Evolutionary conservation across 495 filamentous ascomycete genomes (phyloP).

Genomic region (Trichoderma reesei): DNA sequence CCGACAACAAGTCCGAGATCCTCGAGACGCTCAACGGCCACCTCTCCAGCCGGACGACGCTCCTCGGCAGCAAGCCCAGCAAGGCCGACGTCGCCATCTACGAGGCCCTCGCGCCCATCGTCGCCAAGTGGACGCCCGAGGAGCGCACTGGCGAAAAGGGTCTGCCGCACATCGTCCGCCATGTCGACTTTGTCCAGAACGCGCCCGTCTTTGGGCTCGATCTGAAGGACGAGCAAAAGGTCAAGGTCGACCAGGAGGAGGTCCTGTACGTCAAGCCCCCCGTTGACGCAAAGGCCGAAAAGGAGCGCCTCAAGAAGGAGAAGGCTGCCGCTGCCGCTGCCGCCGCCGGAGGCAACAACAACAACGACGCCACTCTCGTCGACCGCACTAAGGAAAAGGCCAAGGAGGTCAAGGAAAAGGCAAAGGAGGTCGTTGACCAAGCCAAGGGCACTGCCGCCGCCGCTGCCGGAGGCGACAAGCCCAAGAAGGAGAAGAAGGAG

Average conservation of each 20-base stretch:
- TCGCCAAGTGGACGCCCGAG: conserved; percentile 74
- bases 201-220: conserved; percentile 63
- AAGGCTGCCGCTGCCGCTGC: conserved; percentile 55
- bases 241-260: conserved; percentile 67
- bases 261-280: conserved; percentile 74
- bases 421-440: conserved; percentile 39
- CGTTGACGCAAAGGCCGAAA: conserved; percentile 76
- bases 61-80: conserved; percentile 83
- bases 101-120: conserved; percentile 64
- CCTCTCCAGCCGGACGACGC: conserved; percentile 77
- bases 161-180: conserved; percentile 83
- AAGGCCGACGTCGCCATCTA: conserved; percentile 85
- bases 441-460: conserved; percentile 34
- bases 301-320: conserved; percentile 80
- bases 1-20: conserved; percentile 52
- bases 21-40: conserved; percentile 73
- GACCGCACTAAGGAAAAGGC: conserved; percentile 43
- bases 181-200: conserved; percentile 92
- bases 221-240: conserved; percentile 64
- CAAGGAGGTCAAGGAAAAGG: conserved; percentile 18
- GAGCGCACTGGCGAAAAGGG: conserved; percentile 86
- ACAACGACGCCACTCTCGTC: conserved; percentile 29
- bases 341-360: conserved; percentile 16
- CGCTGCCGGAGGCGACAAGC: conserved; percentile 21
- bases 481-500: conserved; percentile 67